A percentile compares a stretch with the other conserved stretches of the same genome.
Evolutionary conservation across 2,329 filamentous ascomycete species (phyloP).

Genomic region (Neonectria faginata): DNA sequence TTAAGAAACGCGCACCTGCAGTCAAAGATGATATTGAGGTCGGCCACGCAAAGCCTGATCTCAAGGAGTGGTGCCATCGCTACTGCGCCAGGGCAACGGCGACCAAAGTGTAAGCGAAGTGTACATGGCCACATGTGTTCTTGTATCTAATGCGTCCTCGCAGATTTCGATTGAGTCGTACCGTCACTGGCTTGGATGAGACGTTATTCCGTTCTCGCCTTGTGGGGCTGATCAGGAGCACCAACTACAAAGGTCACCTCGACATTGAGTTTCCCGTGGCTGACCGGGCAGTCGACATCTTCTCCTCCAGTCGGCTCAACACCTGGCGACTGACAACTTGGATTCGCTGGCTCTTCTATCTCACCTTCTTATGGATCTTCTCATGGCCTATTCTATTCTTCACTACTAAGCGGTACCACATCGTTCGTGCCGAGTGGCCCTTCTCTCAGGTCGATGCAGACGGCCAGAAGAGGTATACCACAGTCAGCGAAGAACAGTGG

Average conservation of each 20-base stretch:
- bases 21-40: constrained; percentile 35
- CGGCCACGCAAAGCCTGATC: constrained; percentile 31
- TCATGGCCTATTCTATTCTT: constrained; percentile 39
- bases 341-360: constrained; percentile 41
- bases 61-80: constrained; percentile 40
- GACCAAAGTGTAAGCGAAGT: constrained; percentile 34
- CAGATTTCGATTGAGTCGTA: constrained; percentile 36
- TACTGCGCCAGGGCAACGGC: constrained; percentile 33
- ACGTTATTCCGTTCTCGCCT: constrained; percentile 6
- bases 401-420: constrained; percentile 34
- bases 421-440: constrained; percentile 35
- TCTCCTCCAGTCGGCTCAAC: constrained; percentile 34
- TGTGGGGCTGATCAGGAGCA: constrained; percentile 18
- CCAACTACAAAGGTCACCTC: constrained; percentile 38
- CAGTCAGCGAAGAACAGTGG: constrained; percentile 38
- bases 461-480: constrained; percentile 31
- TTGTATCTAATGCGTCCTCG: constrained; percentile 2
- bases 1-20: constrained; percentile 32
- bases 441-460: constrained; percentile 23
- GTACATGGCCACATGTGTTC: fast-evolving
- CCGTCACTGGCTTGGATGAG: constrained; percentile 32
- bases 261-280: constrained; percentile 34
- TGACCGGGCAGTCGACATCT: constrained; percentile 40
- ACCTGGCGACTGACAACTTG: constrained; percentile 35
- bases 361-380: constrained; percentile 41